Evolutionary conservation across 441 rosid genomes (phyloP), one percentile per base, ranked within the genome.

Genomic region (Kokia cookei): DNA sequence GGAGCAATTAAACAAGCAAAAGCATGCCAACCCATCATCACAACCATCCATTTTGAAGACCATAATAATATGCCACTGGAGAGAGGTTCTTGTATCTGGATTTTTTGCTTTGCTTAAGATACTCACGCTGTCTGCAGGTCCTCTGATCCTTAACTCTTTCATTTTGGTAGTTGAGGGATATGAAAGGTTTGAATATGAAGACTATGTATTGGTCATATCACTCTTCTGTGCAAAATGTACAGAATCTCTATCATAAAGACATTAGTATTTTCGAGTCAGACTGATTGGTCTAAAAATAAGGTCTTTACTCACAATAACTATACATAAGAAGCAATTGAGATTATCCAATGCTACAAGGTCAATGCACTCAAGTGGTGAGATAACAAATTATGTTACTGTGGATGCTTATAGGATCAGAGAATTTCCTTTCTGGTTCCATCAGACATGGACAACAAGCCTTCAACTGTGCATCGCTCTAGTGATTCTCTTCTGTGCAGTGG

Each of bases 331-430:
- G 75, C 99, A 94, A 72, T 72, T 96, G 63, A 86, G 91, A 73
- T 73, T 96, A 75, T 92, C 96, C 50, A 96, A 91, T 73, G 83
- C 94, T 32, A 88, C 93, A 40, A 85, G 91, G 74, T 17, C 88
- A 84, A 76, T 79, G 55, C 99, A 96, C 82, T 91, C 99, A 0
- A 87, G 94, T 0, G 89, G 99, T 13, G 97, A 96, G 87, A 89
- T 93, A 51, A 89, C 90, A 91, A 96, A 93, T 82, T 96, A 92
- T 74, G 97, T 93, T 2, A 87, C 93, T 0, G 96, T 92, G 1
- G 99, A 96, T 88, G 97, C 99, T 14, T 93, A 92, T 50, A 83
- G 97, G 72, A 89, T 96, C 19, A 98, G 99, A 5, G 99, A 96
- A 40, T 96, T 93, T 71, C 97, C 99, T 3, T 96, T 85, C 76